Evolutionary conservation across 176 grass and related monocot species (phyloP), one percentile per base, ranked within the genome.

Genomic region (Lolium rigidum): DNA sequence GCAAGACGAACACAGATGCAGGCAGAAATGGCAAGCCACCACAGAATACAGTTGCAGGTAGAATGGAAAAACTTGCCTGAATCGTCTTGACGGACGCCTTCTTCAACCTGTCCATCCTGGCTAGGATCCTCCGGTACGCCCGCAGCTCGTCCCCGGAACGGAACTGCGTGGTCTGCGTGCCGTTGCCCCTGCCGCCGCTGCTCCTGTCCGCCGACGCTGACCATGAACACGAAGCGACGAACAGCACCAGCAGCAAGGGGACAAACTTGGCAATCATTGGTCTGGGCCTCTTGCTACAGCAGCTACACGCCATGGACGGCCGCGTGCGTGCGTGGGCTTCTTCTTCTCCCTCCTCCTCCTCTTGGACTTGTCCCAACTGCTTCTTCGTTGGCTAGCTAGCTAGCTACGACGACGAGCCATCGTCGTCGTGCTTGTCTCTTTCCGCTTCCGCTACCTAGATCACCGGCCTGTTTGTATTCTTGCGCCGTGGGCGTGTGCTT

Each of bases 11-110:
- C 20, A 6, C 5, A 15, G 3, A 8, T 4, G 10, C 70, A 24
- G n/a, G 41, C 41, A 8, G 7, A 43, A 43, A 43, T 43, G 41
- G 41, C 41, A 7, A 56, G 28, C 51, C 10, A 5, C 18, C 2
- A 9, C 35, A 7, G 35, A 9, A 35, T 39, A 5, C 4, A 15
- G 3, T 7, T 5, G 11, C 70, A 24, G n/a, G 61, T 1, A 50
- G 51, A 73, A 1, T 3, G 6, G 17, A 17, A 25, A 3, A 21
- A 22, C 9, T 76, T 58, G 48, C 95, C 95, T 91, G 79, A 46
- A 97, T 92, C 6, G 88, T 94, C 76, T 89, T 91, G 68, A 91
- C 82, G 21, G 80, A 92, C 10, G 55, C 77, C 47, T 89, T 92
- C 81, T 49, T 80, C 80, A 92, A 59, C 83, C 65, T 89, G 81